These are phyloP conservation scores for Sporisorium graminicola DNA, from an alignment of 1,284 basidiomycete species.

Conservation along the genomic window DNA sequence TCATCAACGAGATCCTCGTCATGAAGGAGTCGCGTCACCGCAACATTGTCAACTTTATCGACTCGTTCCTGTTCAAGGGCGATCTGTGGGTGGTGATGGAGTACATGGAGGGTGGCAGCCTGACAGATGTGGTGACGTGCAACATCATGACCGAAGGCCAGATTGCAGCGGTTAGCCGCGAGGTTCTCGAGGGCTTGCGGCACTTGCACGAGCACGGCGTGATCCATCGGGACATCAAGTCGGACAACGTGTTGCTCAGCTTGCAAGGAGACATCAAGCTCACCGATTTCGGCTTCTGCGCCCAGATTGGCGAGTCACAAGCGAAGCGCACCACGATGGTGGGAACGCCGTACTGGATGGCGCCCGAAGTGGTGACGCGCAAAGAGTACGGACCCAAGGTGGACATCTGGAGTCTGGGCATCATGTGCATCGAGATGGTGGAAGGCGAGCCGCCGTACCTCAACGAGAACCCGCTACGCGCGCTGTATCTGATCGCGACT, in stretches of 20 bases:
- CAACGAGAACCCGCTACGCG: conserved; percentile 95
- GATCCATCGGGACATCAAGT: conserved; percentile 98
- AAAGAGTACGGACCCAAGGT: conserved; percentile 99
- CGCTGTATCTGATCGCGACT: conserved; percentile 94
- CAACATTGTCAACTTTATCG: conserved; percentile 99
- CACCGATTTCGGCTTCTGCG: conserved; percentile 99
- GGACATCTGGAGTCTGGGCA: conserved; percentile 97
- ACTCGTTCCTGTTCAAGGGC: conserved; percentile 96
- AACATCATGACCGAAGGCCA: conserved; percentile 94
- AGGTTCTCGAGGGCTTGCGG: conserved; percentile 89
- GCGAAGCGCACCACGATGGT: conserved; percentile 99
- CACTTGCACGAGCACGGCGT: conserved; percentile 94
- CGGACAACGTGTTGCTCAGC: conserved; percentile 92
- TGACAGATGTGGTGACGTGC: conserved; percentile 96
- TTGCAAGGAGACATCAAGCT: conserved; percentile 96
- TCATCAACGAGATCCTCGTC: conserved; percentile 99
- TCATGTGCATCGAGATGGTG: conserved; percentile 99
- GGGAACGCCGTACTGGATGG: conserved; percentile 99
- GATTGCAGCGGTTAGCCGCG: conserved; percentile 91
- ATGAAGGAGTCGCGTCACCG: conserved; percentile 96
- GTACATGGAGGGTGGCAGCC: conserved; percentile 92
- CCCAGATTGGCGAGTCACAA: conserved; percentile 90
- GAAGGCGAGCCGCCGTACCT: conserved; percentile 98
- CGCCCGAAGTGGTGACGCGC: conserved; percentile 95
- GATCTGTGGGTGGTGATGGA: conserved; percentile 99